Percentiles rank a stretch among this genome's conserved stretches.
Evolutionary conservation across 2,329 filamentous ascomycete species (phyloP).

Genomic region (Xylaria sp.): DNA sequence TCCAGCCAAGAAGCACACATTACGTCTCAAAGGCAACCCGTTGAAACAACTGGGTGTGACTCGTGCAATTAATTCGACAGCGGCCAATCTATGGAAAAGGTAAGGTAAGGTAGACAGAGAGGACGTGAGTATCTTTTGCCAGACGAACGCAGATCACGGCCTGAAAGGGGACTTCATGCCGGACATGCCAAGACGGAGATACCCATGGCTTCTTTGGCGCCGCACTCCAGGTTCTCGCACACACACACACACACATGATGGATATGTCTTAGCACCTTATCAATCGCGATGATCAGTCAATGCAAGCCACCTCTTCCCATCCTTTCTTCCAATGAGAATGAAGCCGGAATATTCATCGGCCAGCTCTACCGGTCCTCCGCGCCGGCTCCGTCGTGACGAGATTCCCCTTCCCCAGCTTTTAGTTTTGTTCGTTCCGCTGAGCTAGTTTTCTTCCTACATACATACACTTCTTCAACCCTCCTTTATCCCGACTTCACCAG

Average conservation of each 20-base stretch:
- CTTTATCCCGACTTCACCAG: conserved; percentile 9
- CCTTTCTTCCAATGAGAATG: conserved; percentile 8
- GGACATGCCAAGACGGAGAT: conserved; percentile 13
- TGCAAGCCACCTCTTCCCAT: conserved; percentile 9
- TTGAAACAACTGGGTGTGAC: too few species aligned
- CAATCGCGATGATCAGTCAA: conserved; percentile 14
- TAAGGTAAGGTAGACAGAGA: too few species aligned
- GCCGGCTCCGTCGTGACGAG: too few species aligned
- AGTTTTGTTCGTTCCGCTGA: conserved; percentile 7
- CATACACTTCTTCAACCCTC: background rate
- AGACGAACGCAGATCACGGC: too few species aligned
- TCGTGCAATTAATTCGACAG: too few species aligned
- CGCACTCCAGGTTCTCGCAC: background rate
- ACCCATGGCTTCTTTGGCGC: conserved; percentile 8
- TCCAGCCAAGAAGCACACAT: too few species aligned
- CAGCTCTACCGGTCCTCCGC: too few species aligned
- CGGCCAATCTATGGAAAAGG: too few species aligned
- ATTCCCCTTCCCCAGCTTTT: background rate
- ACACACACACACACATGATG: background rate
- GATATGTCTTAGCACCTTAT: conserved; percentile 6
- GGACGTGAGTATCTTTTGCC: too few species aligned
- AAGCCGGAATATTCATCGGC: background rate
- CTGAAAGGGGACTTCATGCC: too few species aligned
- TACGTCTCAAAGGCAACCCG: too few species aligned
- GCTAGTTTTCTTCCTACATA: conserved; percentile 13